Base-by-base conservation (phyloP, 306 rosid species). In the Phaseolus lunatus region DNA sequence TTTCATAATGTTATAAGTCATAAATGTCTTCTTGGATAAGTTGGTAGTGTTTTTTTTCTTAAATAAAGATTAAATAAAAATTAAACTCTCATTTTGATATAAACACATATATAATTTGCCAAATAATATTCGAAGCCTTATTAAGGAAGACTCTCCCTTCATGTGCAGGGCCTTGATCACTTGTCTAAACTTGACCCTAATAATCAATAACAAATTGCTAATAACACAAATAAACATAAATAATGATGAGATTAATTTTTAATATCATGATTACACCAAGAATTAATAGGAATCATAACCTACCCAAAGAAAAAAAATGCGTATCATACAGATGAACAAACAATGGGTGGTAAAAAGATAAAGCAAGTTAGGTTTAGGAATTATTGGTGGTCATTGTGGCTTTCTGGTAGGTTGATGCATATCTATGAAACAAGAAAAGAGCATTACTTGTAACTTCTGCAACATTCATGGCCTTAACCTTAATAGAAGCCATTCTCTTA, bases 381-480 rank as follows among this genome's bases (percentile, higher is more conserved):
- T 78, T 80, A 35, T 75, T 65, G 50, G 69, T 48, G 19, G 45
- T 33, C 8, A 33, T 37, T 2, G 76, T 75, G 22, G 73, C 82
- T 76, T 29, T 53, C 3, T 2, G 27, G 20, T 83, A 89, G 66
- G 53, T 71, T 2, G 77, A 12, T 26, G 92, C 90, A 72, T 84
- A 91, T 5, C 76, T 84, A 16, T 84, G 89, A 80, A 91, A 87
- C 85, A 91, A 80, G 44, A 86, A 78, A 9, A 91, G 62, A 8
- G 94, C 92, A 57, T 84, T 89, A 62, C 89, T 86, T 9, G 91
- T 82, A 18, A 80, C 83, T 61, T 91, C 65, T 0, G 87, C 92
- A n/a, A 89, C 91, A 83, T 89, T 91, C 70, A 23, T 37, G 0
- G 87, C 87, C 84, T 85, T 86, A 53, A 77, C 92, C 53, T 78